These are phyloP conservation scores for Arabidopsis arenosa DNA, from an alignment of 345 rosid species.

Conservation along the genomic window DNA sequence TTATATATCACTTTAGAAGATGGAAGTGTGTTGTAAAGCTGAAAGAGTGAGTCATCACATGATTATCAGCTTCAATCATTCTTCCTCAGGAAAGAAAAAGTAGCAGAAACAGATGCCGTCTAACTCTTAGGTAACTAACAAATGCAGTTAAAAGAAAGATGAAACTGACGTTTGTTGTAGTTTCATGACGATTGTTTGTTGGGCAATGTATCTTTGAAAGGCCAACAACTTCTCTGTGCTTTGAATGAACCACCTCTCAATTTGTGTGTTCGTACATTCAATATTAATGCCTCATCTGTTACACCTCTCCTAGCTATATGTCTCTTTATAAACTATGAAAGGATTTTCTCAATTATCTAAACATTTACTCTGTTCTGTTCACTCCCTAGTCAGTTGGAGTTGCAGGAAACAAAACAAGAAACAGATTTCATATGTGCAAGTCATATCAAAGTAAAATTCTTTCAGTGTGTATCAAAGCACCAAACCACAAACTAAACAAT, in stretches of 20 bases:
- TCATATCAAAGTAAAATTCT: neutral
- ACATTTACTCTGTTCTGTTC: neutral
- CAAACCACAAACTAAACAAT: neutral
- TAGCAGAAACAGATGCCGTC: neutral
- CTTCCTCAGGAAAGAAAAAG: slow-evolving; percentile 15
- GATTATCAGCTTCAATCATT: slow-evolving; percentile 35
- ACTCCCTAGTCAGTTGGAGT: neutral
- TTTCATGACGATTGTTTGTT: slow-evolving; percentile 38
- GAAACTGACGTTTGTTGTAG: slow-evolving; percentile 30
- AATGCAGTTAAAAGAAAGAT: neutral
- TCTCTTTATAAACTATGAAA: neutral
- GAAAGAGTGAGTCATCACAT: slow-evolving; percentile 52
- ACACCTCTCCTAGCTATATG: slow-evolving; percentile 18
- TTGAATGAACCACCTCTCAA: slow-evolving; percentile 44
- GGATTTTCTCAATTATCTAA: neutral
- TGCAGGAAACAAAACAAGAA: neutral
- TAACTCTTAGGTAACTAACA: slow-evolving; percentile 25
- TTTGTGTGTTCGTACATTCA: slow-evolving; percentile 10
- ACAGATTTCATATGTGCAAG: neutral
- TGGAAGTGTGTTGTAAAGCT: slow-evolving; percentile 50
- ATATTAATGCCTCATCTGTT: slow-evolving; percentile 35
- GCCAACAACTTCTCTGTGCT: slow-evolving; percentile 41
- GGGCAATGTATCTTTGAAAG: slow-evolving; percentile 7
- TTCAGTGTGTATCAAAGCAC: neutral
- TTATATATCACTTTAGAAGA: slow-evolving; percentile 45